These are phyloP conservation scores for Carex parvula DNA, from an alignment of 176 grass and related monocot species.

Conservation along the genomic window DNA sequence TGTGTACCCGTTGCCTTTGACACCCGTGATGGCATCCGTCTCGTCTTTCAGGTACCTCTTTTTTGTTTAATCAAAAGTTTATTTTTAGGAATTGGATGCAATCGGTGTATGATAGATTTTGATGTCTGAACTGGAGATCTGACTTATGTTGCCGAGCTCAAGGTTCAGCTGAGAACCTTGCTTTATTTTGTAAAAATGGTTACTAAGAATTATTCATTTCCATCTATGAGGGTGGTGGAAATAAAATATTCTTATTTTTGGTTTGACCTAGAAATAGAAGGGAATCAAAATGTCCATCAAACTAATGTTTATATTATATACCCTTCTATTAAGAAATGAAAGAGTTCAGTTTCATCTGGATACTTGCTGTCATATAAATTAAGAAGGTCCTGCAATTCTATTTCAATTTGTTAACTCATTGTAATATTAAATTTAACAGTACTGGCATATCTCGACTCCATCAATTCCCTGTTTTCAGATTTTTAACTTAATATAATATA, in stretches of 20 bases:
- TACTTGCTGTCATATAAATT: not conserved
- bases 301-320: not conserved
- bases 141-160: not conserved
- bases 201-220: not conserved
- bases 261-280: not conserved
- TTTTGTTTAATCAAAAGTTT: not conserved
- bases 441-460: not conserved
- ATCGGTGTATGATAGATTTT: not conserved
- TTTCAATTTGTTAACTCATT: not conserved
- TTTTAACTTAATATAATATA: not conserved
- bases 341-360: not conserved
- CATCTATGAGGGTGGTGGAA: not conserved
- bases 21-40: constrained; percentile 85
- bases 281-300: not conserved
- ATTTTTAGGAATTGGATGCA: constrained; percentile 16
- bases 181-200: not conserved
- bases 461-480: not conserved
- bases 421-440: not conserved
- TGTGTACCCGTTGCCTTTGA: constrained; percentile 92
- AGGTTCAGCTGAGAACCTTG: too few relatives aligned
- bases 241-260: not conserved
- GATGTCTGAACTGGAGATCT: not conserved
- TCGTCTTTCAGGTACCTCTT: constrained; percentile 61
- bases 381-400: not conserved
- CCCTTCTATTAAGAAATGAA: not conserved